Evolutionary conservation across 768 basidiomycete species (phyloP).

Genomic region (Botryobasidium botryosum): DNA sequence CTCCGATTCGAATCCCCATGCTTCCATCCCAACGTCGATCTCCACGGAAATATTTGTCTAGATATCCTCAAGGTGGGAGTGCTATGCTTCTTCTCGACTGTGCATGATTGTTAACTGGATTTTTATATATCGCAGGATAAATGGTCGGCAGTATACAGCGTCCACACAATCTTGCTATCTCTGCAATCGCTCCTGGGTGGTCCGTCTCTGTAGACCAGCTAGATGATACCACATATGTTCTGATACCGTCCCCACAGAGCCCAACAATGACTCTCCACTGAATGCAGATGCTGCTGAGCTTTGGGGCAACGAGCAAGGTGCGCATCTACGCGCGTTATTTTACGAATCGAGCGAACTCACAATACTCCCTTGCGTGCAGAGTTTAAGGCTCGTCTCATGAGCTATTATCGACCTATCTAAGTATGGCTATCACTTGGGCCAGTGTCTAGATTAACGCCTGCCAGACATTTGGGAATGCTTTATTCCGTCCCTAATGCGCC

Average conservation of each 20-base stretch:
- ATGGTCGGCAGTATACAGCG: slow-evolving; percentile 87
- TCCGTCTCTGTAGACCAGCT: slow-evolving; percentile 20
- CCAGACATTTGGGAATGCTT: too few species aligned
- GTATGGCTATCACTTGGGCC: too few species aligned
- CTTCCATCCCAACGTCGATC: slow-evolving; percentile 84
- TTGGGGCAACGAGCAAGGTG: slow-evolving; percentile 35
- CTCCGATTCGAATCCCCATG: slow-evolving; percentile 74
- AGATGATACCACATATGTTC: neutral
- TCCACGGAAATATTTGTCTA: slow-evolving; percentile 62
- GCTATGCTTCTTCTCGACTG: neutral
- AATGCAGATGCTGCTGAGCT: slow-evolving; percentile 73
- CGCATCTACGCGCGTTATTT: too few species aligned
- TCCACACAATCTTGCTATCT: slow-evolving; percentile 76
- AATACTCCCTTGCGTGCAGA: too few species aligned
- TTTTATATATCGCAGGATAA: slow-evolving; percentile 42
- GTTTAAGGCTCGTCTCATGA: too few species aligned
- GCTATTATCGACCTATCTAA: too few species aligned
- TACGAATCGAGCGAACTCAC: too few species aligned
- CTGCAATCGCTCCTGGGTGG: slow-evolving; percentile 79
- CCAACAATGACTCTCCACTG: slow-evolving; percentile 83
- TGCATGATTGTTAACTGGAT: neutral
- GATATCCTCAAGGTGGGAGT: slow-evolving; percentile 65
- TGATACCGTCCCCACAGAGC: slow-evolving; percentile 42
- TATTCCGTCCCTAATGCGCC: too few species aligned
- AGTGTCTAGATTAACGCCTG: neutral